phyloP scores from a whole-genome alignment of 176 grass and related monocot species.

The Dendrocalamus sinicus region DNA sequence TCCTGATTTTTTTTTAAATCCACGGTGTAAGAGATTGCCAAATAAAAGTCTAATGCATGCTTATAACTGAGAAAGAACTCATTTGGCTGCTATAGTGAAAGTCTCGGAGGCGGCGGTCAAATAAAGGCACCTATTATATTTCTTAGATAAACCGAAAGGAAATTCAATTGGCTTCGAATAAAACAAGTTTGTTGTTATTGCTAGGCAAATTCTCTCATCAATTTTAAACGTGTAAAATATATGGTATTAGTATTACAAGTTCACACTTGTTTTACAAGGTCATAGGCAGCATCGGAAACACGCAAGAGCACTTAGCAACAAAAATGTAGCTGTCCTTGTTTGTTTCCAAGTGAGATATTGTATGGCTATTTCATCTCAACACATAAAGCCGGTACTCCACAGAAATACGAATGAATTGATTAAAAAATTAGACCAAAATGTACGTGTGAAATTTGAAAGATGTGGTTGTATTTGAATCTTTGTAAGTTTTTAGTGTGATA shows the following conservation, averaged over 20 bases:
- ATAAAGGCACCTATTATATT: background rate
- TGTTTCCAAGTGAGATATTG: background rate
- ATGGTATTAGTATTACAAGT: background rate
- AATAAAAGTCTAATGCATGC: constrained; percentile 8
- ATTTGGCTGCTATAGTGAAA: background rate
- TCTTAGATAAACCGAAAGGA: too few relatives aligned
- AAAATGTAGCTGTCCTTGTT: background rate
- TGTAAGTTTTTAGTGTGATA: background rate
- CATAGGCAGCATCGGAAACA: background rate
- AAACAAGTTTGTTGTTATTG: background rate
- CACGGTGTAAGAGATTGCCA: background rate
- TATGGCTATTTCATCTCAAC: background rate
- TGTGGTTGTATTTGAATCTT: background rate
- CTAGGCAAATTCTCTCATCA: background rate
- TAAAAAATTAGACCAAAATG: background rate
- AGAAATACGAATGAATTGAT: background rate
- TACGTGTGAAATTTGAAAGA: background rate
- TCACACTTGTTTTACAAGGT: background rate
- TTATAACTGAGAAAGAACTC: background rate
- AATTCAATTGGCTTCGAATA: background rate
- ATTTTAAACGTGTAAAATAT: constrained; percentile 22
- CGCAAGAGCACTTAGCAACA: background rate
- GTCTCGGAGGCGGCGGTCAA: background rate
- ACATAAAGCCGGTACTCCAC: background rate
- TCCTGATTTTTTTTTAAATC: background rate